Percentiles rank a stretch among this genome's conserved stretches.
These are phyloP conservation scores for Macaranga tanarius DNA, from an alignment of 441 rosid genomes.

Conservation along the genomic window DNA sequence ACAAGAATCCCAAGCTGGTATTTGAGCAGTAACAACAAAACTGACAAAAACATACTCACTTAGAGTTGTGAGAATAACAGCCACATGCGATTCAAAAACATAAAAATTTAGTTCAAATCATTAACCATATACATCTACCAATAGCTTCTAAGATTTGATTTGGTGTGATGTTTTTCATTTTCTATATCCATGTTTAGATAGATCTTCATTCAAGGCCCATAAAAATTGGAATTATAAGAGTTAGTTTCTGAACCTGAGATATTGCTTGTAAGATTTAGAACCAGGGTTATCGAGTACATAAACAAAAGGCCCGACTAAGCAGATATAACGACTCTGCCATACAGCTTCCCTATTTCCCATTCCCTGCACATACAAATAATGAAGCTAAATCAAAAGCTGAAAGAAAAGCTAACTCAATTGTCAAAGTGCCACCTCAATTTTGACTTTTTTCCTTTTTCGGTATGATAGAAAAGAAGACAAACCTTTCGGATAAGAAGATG, in stretches of 20 bases:
- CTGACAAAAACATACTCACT: not conserved
- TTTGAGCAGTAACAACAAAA: not conserved
- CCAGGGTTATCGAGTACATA: constrained; percentile 74
- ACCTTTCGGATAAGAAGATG: constrained; percentile 88
- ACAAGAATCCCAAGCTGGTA: not conserved
- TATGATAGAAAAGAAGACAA: constrained; percentile 18
- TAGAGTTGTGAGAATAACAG: not conserved
- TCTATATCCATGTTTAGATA: not conserved
- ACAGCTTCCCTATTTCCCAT: constrained; percentile 88
- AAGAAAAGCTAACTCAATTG: not conserved
- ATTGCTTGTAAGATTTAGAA: constrained; percentile 84
- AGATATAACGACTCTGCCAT: constrained; percentile 85
- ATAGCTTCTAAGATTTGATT: not conserved
- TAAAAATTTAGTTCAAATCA: not conserved
- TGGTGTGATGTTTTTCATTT: not conserved
- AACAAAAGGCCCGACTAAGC: constrained; percentile 90
- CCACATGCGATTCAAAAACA: not conserved
- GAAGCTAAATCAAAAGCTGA: constrained; percentile 21
- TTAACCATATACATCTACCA: not conserved
- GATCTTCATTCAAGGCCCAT: not conserved
- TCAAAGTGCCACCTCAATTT: constrained; percentile 6
- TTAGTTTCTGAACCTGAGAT: constrained; percentile 61
- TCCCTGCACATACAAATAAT: constrained; percentile 54
- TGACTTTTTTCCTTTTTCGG: not conserved
- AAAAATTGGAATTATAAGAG: constrained; percentile 23